Base-by-base conservation (phyloP, 192 early-diverging fungal species). In the Allomyces arbusculus region DNA sequence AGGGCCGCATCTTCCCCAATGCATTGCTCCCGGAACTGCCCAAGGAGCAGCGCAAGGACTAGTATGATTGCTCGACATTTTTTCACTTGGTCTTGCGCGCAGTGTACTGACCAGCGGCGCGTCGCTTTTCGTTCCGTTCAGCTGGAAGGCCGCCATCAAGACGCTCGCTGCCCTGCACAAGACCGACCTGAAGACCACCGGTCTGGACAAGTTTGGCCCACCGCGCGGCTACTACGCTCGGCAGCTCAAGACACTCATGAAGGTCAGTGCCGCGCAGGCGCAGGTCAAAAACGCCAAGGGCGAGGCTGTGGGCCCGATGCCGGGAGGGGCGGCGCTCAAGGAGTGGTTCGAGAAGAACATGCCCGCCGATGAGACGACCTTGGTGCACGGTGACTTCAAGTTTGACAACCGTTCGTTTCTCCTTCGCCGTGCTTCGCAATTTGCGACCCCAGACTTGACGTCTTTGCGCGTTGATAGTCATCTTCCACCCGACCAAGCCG, bases 381-480 rank as follows among this genome's bases (percentile, higher is more conserved):
- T 97, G 55, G 84, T 93, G 22, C 92, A 97, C 66, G 95, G 95
- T 23, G 95, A 97, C 70, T 97, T 84, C 75, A 95, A 93, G 77
- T 76, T 87, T 67, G 69, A 40, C 22, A 26, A 24, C 10, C 14
- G 61, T 64, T 40, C 22, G 61, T 23, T 62, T 63, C 66, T 20
- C 23, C 44, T 2, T 58, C 65, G 16, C n/a, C n/a, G n/a, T 19
- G 6, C 33, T n/a, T 9, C 12, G 12, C 20, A n/a, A n/a, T 10
- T 19, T 3, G 6, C 22, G 23, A 62, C 16, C 24, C 43, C 66
- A 11, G 25, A 20, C 10, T 28, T 72, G 24, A 14, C 28, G 19
- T 14, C 22, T 67, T 70, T 66, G 69, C 68, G 25, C 68, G 64
- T 64, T 67, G 63, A 58, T 65, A 79, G 75, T 58, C 50, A 71